Conservation (phyloP, 2,329 filamentous ascomycete species). For the Sporothrix protearum region DNA sequence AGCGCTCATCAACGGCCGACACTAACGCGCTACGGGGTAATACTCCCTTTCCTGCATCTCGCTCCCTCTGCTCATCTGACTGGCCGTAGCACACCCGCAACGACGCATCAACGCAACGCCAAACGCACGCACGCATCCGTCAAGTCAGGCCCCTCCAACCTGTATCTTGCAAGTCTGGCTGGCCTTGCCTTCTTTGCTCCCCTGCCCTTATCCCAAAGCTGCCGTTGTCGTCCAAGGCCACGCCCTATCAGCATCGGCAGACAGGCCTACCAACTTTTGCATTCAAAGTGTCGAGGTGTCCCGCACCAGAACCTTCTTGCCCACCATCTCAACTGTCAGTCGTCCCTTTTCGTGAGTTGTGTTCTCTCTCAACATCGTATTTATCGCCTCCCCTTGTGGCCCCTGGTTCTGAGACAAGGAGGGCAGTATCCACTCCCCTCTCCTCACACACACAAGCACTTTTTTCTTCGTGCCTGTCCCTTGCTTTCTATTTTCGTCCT, state of each 20-base stretch:
- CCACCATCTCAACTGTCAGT: neutral
- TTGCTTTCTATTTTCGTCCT: neutral
- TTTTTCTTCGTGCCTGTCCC: too few relatives aligned
- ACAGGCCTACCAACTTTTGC: conserved; percentile 13
- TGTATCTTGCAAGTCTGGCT: neutral
- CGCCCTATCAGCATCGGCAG: neutral
- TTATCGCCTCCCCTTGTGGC: conserved; percentile 20
- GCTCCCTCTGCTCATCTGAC: conserved; percentile 11
- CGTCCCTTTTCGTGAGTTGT: neutral
- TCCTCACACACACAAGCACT: neutral
- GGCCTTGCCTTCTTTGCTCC: neutral
- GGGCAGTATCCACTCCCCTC: conserved; percentile 6
- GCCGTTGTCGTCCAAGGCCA: neutral
- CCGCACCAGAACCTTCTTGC: neutral
- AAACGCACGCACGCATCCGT: conserved; percentile 7
- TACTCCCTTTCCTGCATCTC: neutral
- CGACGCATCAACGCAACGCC: neutral
- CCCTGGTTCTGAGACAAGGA: conserved; percentile 22
- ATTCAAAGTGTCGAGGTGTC: neutral
- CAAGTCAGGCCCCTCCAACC: conserved; percentile 2
- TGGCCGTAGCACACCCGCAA: neutral
- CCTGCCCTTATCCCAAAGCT: neutral
- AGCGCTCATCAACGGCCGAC: neutral
- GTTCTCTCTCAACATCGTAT: neutral
- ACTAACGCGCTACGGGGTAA: neutral